A percentile compares a stretch with the other conserved stretches of the same genome.
Evolutionary conservation across 805 yeast species (phyloP).

Genomic region (Metschnikowia baotianmanensis): DNA sequence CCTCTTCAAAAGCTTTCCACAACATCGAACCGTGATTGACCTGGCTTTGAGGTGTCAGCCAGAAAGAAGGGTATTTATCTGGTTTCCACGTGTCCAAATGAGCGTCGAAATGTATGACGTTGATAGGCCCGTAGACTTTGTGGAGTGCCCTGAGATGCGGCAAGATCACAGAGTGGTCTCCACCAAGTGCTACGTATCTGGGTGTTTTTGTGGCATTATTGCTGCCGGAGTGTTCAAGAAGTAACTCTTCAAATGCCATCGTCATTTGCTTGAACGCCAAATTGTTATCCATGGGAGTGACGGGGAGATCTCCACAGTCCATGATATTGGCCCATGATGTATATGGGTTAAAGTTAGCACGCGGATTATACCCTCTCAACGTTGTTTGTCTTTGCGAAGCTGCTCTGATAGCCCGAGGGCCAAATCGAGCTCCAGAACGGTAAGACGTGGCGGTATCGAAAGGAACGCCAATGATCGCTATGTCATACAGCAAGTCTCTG

Average conservation of each 20-base stretch:
- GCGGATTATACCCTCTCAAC: slow-evolving; percentile 64
- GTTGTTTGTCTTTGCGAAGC: slow-evolving; percentile 72
- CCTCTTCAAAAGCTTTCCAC: slow-evolving; percentile 77
- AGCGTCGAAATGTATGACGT: slow-evolving; percentile 81
- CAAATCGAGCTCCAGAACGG: slow-evolving; percentile 81
- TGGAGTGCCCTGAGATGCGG: slow-evolving; percentile 69
- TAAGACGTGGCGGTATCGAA: slow-evolving; percentile 81
- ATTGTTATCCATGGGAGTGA: slow-evolving; percentile 56
- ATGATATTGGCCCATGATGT: slow-evolving; percentile 48
- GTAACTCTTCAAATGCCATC: slow-evolving; percentile 53
- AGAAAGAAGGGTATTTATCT: slow-evolving; percentile 60
- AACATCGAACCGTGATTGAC: slow-evolving; percentile 85
- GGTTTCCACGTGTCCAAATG: slow-evolving; percentile 85
- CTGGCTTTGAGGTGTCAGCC: slow-evolving; percentile 56
- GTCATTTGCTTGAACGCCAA: slow-evolving; percentile 55
- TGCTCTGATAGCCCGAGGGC: slow-evolving; percentile 67
- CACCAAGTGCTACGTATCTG: slow-evolving; percentile 70
- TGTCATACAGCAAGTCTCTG: slow-evolving; percentile 51
- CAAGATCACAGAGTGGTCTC: slow-evolving; percentile 75
- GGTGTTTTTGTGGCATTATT: slow-evolving; percentile 25
- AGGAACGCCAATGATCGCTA: slow-evolving; percentile 76
- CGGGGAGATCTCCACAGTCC: slow-evolving; percentile 60
- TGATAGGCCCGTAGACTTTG: slow-evolving; percentile 60
- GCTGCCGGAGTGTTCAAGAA: slow-evolving; percentile 37
- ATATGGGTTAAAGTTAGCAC: slow-evolving; percentile 58